Conservation (phyloP, 768 basidiomycete genomes). For the Auricularia sp. region DNA sequence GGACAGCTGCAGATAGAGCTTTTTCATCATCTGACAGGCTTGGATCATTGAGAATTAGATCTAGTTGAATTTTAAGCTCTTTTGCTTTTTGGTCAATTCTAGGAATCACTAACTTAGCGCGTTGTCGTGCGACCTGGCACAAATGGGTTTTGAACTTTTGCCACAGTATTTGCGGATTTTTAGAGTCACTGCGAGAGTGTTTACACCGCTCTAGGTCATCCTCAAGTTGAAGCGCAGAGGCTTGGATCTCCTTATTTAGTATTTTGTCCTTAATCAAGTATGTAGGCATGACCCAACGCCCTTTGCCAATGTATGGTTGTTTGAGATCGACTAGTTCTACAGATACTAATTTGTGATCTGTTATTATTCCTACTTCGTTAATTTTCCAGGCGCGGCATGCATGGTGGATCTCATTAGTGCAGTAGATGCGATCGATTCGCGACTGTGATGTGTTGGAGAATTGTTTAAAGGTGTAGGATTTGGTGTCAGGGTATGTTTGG, state of each 20-base stretch:
- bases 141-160: not conserved
- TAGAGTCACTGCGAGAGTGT: not conserved
- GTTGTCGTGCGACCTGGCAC: not conserved
- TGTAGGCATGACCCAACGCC: not conserved
- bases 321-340: not conserved
- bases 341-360: not conserved
- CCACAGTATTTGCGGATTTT: not conserved
- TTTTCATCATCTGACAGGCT: not conserved
- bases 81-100: not conserved
- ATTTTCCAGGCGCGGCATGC: too few species aligned
- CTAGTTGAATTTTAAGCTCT: not conserved
- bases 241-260: not conserved
- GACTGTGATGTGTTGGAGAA: not conserved
- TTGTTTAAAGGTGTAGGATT: not conserved
- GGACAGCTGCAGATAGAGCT: not conserved
- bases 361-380: too few species aligned
- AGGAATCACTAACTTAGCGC: not conserved
- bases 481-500: not conserved
- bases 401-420: too few species aligned
- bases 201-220: not conserved
- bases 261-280: not conserved
- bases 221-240: not conserved
- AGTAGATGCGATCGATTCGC: not conserved
- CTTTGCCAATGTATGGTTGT: not conserved
- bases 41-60: not conserved